A percentile compares a stretch with the other conserved stretches of the same genome.
Conservation (phyloP, 768 basidiomycete species). For the Candolleomyces eurysporus region DNA sequence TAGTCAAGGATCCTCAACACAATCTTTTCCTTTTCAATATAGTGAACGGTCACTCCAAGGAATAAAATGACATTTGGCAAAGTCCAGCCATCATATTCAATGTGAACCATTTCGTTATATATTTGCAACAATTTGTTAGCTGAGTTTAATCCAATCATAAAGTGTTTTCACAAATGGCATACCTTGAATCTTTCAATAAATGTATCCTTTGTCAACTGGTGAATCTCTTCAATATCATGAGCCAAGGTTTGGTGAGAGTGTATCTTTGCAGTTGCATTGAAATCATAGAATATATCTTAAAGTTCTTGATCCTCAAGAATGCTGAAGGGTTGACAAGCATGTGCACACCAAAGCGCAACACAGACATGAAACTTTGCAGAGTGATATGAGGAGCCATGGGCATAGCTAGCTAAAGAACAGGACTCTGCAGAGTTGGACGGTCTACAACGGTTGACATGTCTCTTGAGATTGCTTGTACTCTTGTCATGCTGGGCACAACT, state of each 20-base stretch:
- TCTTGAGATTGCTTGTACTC: slow-evolving; percentile 17
- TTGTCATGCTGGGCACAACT: slow-evolving; percentile 18
- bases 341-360: not conserved
- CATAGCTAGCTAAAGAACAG: slow-evolving; percentile 4
- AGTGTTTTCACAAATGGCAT: too few species aligned
- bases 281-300: not conserved
- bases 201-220: not conserved
- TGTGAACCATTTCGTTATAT: not conserved
- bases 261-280: not conserved
- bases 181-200: not conserved
- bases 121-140: not conserved
- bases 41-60: slow-evolving; percentile 1
- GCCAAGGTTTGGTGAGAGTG: not conserved
- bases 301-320: not conserved
- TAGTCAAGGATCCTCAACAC: slow-evolving; percentile 15
- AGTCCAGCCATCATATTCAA: not conserved
- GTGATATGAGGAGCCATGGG: slow-evolving; percentile 17
- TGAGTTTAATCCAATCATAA: too few species aligned
- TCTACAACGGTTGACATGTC: slow-evolving; percentile 14
- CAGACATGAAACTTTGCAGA: slow-evolving; percentile 14
- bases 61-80: not conserved
- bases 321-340: not conserved
- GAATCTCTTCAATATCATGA: not conserved
- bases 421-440: slow-evolving; percentile 3
- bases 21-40: not conserved